Base-by-base conservation (phyloP, 768 basidiomycete species). In the Suillus sp. region DNA sequence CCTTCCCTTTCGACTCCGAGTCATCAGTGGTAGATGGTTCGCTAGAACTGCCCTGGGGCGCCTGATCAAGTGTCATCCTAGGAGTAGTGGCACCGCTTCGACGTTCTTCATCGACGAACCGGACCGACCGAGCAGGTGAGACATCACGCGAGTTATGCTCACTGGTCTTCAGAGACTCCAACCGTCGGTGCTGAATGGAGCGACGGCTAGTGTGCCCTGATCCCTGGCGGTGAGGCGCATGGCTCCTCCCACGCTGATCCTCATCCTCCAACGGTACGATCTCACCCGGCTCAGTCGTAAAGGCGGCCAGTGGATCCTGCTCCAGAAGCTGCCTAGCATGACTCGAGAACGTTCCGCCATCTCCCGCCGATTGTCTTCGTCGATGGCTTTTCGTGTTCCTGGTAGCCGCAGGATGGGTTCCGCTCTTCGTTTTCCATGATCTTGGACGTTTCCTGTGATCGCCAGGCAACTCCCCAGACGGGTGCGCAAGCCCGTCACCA, bases 91-190 rank as follows among this genome's bases (percentile, higher is more conserved):
- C 48, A 42, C 73, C 69, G 6, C 64, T 65, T n/a, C 38, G 64
- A n/a, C n/a, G 38, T n/a, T 66, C 71, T 59, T 76, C 72, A 59
- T 83, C 82, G 43, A 76, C 80, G 66, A 81, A 84, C 40, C 80
- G 78, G 60, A 83, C 76, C 14, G 82, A 84, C n/a, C 82, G 80
- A 10, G 78, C 65, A 1, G 82, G 82, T 8, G 83, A 84, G 54
- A 70, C 75, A 3, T 81, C 82, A 27, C 82, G 77, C 20, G 74
- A 68, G 25, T 53, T 58, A 37, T 62, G 66, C n/a, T 51, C 37
- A 47, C 51, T 47, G 7, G 65, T 43, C 30, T 32, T 69, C 30
- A 75, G 71, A 7, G 74, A 77, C 55, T 75, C 74, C 8, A 75
- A 68, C 14, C 74, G 68, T 59, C 74, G 69, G 53, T 75, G 75